These are phyloP conservation scores for Meyerozyma guilliermondii DNA, from an alignment of 1,139 yeast species.

Conservation along the genomic window DNA sequence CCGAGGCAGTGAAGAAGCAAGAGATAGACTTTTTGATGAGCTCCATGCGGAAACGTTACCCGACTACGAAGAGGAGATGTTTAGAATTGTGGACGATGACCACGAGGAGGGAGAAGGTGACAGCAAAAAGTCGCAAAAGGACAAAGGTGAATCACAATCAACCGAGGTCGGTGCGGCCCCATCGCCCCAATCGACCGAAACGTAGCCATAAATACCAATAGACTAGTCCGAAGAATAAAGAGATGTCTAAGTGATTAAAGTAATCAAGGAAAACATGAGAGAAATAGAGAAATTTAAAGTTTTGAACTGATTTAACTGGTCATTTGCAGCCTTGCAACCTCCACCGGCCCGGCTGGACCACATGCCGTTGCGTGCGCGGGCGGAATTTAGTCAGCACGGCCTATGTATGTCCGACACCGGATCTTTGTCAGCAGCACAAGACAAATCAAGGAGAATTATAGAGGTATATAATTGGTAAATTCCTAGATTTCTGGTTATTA, in stretches of 20 bases:
- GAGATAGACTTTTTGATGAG: slow-evolving; percentile 37
- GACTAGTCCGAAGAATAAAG: too few relatives aligned
- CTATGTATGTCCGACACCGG: background rate
- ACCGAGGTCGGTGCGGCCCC: background rate
- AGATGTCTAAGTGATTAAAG: too few relatives aligned
- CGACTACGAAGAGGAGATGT: slow-evolving; percentile 40
- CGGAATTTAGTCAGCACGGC: background rate
- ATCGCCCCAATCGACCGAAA: too few relatives aligned
- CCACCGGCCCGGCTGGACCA: background rate
- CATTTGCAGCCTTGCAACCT: background rate
- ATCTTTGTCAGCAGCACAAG: background rate
- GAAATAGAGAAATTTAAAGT: too few relatives aligned
- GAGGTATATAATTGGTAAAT: background rate
- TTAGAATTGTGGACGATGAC: slow-evolving; percentile 38
- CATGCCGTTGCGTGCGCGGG: background rate
- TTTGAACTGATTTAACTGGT: background rate
- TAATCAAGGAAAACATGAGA: too few relatives aligned
- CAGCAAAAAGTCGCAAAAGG: background rate
- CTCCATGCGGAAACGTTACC: slow-evolving; percentile 36
- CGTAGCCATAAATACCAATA: background rate
- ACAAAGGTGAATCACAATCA: background rate
- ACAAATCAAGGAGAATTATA: background rate
- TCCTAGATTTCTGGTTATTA: background rate
- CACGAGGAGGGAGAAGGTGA: slow-evolving; percentile 14
- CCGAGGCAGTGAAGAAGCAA: slow-evolving; percentile 25